Evolutionary conservation across 2,329 filamentous ascomycete genomes (phyloP).

Genomic region (Hortaea sp.): DNA sequence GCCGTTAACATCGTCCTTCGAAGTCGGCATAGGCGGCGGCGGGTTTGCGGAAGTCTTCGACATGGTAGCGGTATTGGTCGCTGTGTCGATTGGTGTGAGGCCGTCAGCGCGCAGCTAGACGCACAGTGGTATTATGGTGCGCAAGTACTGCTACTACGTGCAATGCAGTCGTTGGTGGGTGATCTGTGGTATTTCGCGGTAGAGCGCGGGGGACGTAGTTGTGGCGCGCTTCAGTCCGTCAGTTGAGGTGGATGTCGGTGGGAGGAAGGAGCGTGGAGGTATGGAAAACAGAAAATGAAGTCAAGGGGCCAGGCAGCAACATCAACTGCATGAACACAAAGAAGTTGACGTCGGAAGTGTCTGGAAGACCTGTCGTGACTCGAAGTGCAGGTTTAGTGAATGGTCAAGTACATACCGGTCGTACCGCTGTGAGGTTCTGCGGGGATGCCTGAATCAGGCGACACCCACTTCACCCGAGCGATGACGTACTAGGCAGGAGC

Average conservation of each 20-base stretch:
- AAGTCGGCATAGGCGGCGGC: slow-evolving; percentile 23
- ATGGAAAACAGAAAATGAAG: no score
- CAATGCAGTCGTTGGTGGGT: no score
- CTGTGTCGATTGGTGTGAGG: neutral
- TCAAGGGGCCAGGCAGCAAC: no score
- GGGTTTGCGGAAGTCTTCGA: slow-evolving; percentile 12
- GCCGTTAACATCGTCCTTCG: slow-evolving; percentile 29
- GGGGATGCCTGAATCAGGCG: neutral
- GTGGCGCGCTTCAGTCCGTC: neutral
- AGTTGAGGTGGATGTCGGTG: neutral
- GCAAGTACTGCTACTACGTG: no score
- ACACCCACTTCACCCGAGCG: no score
- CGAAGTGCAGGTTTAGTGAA: neutral
- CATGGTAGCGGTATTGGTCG: slow-evolving; percentile 11
- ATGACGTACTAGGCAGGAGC: no score
- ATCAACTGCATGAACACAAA: no score
- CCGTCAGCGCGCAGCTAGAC: neutral
- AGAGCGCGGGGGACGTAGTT: no score
- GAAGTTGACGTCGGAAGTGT: neutral
- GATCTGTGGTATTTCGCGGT: no score
- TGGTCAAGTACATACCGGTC: no score
- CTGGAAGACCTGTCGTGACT: neutral
- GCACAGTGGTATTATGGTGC: no score
- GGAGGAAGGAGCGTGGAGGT: neutral
- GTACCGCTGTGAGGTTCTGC: neutral